Percentiles rank a stretch among this genome's conserved stretches.
Evolutionary conservation across 345 rosid genomes (phyloP).

Genomic region (Pistacia integerrima): DNA sequence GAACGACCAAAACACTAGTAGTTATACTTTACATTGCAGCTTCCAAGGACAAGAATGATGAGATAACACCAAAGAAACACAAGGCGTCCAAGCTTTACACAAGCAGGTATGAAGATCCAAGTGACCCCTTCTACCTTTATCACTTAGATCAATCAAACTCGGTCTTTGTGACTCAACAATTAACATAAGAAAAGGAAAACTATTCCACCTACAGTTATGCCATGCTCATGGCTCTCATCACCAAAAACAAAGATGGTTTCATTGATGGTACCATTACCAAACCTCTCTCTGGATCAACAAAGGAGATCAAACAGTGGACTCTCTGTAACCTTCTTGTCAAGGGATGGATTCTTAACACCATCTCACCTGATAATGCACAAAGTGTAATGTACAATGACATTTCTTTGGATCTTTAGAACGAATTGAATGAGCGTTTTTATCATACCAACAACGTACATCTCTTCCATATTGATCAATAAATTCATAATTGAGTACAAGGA

Average conservation of each 20-base stretch:
- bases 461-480: background rate
- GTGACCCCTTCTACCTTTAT: background rate
- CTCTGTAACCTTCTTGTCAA: background rate
- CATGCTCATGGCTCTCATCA: background rate
- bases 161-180: background rate
- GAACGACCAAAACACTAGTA: too few relatives aligned
- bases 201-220: background rate
- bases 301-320: slow-evolving; percentile 7
- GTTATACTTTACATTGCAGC: too few relatives aligned
- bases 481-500: background rate
- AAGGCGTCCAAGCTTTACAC: too few relatives aligned
- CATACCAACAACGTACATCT: background rate
- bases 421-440: background rate
- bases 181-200: background rate
- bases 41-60: too few relatives aligned
- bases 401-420: background rate
- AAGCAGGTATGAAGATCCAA: too few relatives aligned
- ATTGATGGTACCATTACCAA: background rate
- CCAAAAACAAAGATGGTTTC: background rate
- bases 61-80: too few relatives aligned
- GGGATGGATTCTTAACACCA: slow-evolving; percentile 7
- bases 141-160: background rate
- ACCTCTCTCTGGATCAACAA: background rate
- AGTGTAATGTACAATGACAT: background rate
- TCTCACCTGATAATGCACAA: background rate